A percentile compares a stretch with the other conserved stretches of the same genome.
These are phyloP conservation scores for Candida lessepsii DNA, from an alignment of 805 yeast genomes.

Conservation along the genomic window DNA sequence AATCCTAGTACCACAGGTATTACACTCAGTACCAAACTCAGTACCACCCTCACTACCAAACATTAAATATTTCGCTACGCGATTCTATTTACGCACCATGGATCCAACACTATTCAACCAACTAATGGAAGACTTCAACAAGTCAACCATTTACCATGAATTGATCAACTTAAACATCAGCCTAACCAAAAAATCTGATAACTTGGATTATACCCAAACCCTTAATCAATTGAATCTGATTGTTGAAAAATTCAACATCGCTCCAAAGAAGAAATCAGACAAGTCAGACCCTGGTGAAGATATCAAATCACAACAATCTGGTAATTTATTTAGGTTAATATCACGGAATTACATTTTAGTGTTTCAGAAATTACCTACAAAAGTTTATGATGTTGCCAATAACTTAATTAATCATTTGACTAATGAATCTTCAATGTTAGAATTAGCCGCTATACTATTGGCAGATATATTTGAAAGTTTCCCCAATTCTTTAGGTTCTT, in stretches of 20 bases:
- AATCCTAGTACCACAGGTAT: no score
- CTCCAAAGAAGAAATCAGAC: constrained; percentile 11
- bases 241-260: constrained; percentile 22
- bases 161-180: constrained; percentile 7
- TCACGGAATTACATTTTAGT: constrained; percentile 28
- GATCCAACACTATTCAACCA: no score
- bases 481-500: constrained; percentile 37
- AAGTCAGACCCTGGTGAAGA: constrained; percentile 10
- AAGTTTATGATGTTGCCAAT: constrained; percentile 39
- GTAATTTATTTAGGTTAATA: constrained; percentile 26
- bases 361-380: constrained; percentile 30
- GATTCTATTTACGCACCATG: background rate
- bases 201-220: constrained; percentile 17
- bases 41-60: no score
- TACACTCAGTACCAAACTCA: no score
- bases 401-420: constrained; percentile 27
- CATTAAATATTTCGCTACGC: no score
- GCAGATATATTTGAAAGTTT: constrained; percentile 37
- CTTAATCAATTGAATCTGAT: constrained; percentile 26
- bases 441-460: constrained; percentile 30
- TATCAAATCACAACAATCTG: constrained; percentile 3
- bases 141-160: constrained; percentile 1
- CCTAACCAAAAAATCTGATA: constrained; percentile 2
- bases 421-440: constrained; percentile 19
- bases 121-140: background rate